These are phyloP conservation scores for Naumovozyma castellii DNA, from an alignment of 805 yeast species.

Conservation along the genomic window DNA sequence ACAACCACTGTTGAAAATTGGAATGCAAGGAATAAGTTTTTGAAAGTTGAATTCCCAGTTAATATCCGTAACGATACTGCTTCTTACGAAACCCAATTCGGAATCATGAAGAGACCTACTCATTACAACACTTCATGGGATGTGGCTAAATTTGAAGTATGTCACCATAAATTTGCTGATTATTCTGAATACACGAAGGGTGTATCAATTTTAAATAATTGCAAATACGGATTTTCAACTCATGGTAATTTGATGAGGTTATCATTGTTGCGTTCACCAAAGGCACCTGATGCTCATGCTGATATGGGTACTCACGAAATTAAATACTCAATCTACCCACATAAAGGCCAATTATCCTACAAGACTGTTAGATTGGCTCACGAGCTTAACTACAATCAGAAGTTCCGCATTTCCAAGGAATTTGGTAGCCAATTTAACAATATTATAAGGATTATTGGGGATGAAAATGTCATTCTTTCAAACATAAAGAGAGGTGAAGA, in stretches of 20 bases:
- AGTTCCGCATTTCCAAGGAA: conserved; percentile 13
- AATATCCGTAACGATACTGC: conserved; percentile 69
- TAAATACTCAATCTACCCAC: conserved; percentile 80
- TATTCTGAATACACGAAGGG: conserved; percentile 82
- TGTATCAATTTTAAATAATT: conserved; percentile 71
- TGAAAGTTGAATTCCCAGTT: conserved; percentile 93
- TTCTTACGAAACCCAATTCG: conserved; percentile 88
- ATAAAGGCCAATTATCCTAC: conserved; percentile 52
- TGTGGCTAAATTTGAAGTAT: conserved; percentile 90
- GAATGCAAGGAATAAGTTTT: conserved; percentile 80
- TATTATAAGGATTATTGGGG: conserved; percentile 36
- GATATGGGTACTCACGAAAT: conserved; percentile 85
- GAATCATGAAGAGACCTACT: conserved; percentile 83
- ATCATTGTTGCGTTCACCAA: conserved; percentile 80
- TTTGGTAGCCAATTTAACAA: conserved; percentile 18
- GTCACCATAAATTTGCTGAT: conserved; percentile 90
- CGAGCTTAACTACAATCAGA: conserved; percentile 57
- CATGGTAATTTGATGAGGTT: conserved; percentile 90
- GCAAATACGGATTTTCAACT: conserved; percentile 85
- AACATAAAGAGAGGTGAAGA: conserved; percentile 83
- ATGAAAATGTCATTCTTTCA: conserved; percentile 54
- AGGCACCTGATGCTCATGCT: conserved; percentile 89
- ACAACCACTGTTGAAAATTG: conserved; percentile 58
- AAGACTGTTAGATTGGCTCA: conserved; percentile 67
- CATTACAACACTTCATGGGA: conserved; percentile 96